Evolutionary conservation across 2,329 filamentous ascomycete species (phyloP), one percentile per base, ranked within the genome.

Genomic region (Tolypocladium nubicola): DNA sequence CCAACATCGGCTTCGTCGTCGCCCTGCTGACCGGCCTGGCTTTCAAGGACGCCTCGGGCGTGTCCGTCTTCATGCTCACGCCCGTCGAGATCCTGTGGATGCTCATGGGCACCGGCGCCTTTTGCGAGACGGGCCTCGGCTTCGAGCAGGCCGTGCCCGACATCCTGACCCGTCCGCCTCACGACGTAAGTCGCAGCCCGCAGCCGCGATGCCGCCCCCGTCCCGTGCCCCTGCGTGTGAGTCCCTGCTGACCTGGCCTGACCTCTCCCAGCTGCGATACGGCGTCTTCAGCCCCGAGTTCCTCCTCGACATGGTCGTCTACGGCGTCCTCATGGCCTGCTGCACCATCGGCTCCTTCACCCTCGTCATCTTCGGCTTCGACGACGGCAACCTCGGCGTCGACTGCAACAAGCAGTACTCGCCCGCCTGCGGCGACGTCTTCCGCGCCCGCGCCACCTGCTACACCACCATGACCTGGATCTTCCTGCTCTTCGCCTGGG

Each of bases 1-100:
- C 87, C 65, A 89, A 89, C 61, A 83, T 89, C 58, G 86, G 85
- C 0, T 83, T 89, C 61, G 87, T 86, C 0, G 79, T 79, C 60
- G 86, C 83, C 0, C 75, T 90, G 4, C 78, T 90, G 6, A 82
- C 89, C 39, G 87, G 86, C 56, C 76, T 90, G 4, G 82, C 75
- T 0, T 89, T 90, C 73, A 89, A 89, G 71, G 87, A 89, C 61
- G 63, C 67, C 4, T 75, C 74, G 16, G 75, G 78, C 1, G 71
- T 87, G 26, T 89, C 86, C 0, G 85, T 89, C 10, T 90, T 89
- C 65, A 86, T 86, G 0, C 76, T 90, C 14, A 77, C 85, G 0
- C 87, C 87, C 0, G 84, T 90, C n/a, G 82, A 90, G 62, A 88
- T 90, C 60, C 76, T 90, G 47, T 90, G 86, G 87, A 85, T 90